Base-by-base conservation (phyloP, 345 rosid genomes). In the Hibiscus tridactylites region DNA sequence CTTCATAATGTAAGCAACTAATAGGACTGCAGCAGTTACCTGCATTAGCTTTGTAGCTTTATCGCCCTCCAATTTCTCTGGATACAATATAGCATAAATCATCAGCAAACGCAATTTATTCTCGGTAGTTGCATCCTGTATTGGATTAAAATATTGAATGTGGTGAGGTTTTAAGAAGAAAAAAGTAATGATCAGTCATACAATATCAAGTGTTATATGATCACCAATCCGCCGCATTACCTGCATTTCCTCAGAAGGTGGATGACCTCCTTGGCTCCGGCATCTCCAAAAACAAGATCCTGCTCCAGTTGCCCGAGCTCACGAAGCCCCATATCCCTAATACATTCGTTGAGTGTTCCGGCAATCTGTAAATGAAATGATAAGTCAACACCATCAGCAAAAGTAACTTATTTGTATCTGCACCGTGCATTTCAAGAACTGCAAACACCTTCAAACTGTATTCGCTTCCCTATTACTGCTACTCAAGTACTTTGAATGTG, bases 281-380 rank as follows among this genome's bases (percentile, higher is more conserved):
- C 96, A 83, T 94, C 97, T 56, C 98, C 98, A 73, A 94, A 94
- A 63, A 94, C 98, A 82, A 91, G 95, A 85, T 94, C 97, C 86
- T 94, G 97, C 79, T 94, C 98, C 72, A 91, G 85, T 83, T 94
- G 95, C 74, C 98, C 98, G 31, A 91, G 84, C 44, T 91, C 96
- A 71, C 96, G 83, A 73, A 94, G 92, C 35, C 90, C 88, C 31
- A 71, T 61, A 42, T 94, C 91, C 78, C 90, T 83, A 47, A 94
- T 88, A 57, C 83, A 50, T 70, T 70, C 76, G 84, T 91, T 91
- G 52, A 94, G 87, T 76, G 77, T 79, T 76, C 98, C 98, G 64
- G 98, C 98, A 63, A 94, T 82, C 98, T 94, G 84, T 19, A 24
- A 29, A 12, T n/a, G 49, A 47, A 70, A 54, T 42, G 64, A 65